A percentile compares a stretch with the other conserved stretches of the same genome.
phyloP scores from a whole-genome alignment of 768 basidiomycete species.

The Suillus decipiens region DNA sequence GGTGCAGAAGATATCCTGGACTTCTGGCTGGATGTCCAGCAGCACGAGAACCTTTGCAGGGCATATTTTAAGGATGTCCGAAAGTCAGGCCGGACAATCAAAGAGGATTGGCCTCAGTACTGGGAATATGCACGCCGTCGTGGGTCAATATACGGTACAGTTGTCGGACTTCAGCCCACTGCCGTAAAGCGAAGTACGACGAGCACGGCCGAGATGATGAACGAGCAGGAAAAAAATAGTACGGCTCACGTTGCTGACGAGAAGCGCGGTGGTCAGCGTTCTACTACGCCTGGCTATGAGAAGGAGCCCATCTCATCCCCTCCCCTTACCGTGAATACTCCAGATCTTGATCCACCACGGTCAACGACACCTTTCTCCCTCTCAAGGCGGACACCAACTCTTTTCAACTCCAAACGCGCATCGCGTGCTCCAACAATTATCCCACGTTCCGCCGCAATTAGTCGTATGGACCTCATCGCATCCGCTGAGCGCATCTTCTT shows the following conservation, averaged over 20 bases:
- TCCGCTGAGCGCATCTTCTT: slow-evolving; percentile 96
- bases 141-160: slow-evolving; percentile 91
- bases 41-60: slow-evolving; percentile 97
- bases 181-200: slow-evolving; percentile 76
- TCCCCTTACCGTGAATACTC: slow-evolving; percentile 42
- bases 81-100: slow-evolving; percentile 89
- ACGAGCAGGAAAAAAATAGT: slow-evolving; percentile 70
- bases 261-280: slow-evolving; percentile 51
- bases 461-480: slow-evolving; percentile 84
- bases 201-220: slow-evolving; percentile 73
- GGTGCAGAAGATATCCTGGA: slow-evolving; percentile 95
- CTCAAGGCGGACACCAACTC: slow-evolving; percentile 71
- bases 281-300: slow-evolving; percentile 41
- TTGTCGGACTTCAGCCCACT: slow-evolving; percentile 71
- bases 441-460: slow-evolving; percentile 87
- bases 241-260: slow-evolving; percentile 50
- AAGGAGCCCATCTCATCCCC: slow-evolving; percentile 46
- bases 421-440: slow-evolving; percentile 94
- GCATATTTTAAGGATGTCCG: slow-evolving; percentile 99
- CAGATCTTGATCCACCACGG: slow-evolving; percentile 51
- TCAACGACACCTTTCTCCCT: slow-evolving; percentile 81
- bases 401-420: slow-evolving; percentile 74
- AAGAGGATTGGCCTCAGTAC: slow-evolving; percentile 98
- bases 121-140: slow-evolving; percentile 91
- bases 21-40: slow-evolving; percentile 99